Base-by-base conservation (phyloP, 768 basidiomycete genomes). In the Suillus occidentalis region DNA sequence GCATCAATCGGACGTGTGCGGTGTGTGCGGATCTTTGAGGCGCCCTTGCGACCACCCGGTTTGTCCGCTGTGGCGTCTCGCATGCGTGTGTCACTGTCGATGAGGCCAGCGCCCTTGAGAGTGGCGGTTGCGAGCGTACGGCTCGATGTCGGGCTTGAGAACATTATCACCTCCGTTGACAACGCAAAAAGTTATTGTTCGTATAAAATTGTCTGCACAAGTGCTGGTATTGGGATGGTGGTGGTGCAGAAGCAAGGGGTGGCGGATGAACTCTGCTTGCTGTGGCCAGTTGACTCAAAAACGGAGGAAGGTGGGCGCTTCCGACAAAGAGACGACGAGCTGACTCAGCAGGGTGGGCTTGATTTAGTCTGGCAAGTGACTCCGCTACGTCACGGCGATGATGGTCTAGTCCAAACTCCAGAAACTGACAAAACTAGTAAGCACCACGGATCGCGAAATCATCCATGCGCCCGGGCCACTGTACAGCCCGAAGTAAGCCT, bases 71-170 rank as follows among this genome's bases (percentile, higher is more conserved):
- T 81, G 52, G 81, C 78, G 71, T 93, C 91, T 66, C 87, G 85
- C 91, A 93, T 92, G 69, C 80, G 84, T 64, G 87, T 80, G 75
- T 93, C 91, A 63, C 85, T 81, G 82, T 91, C 90, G 66, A 91
- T 88, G 72, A 92, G 86, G 49, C 91, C 91, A 3, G 89, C 90
- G 43, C 77, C 85, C 65, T 88, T 87, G 31, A 92, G 79, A 37
- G 89, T 87, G 64, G 77, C 88, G 64, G 83, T 68, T 25, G 86
- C 89, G 22, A 93, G 77, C 36, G 83, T 73, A 68, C 87, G 84
- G 60, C 84, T 79, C 9, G 87, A 82, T 10, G 89, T 82, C 50
- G 87, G 80, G 66, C 83, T 86, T 52, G 89, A 89, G 73, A 85
- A 86, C 82, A 89, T 88, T 45, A 63, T 61, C 59, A 37, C n/a